phyloP scores from a whole-genome alignment of 148 eudicot species.

The Fallopia convolvulus region DNA sequence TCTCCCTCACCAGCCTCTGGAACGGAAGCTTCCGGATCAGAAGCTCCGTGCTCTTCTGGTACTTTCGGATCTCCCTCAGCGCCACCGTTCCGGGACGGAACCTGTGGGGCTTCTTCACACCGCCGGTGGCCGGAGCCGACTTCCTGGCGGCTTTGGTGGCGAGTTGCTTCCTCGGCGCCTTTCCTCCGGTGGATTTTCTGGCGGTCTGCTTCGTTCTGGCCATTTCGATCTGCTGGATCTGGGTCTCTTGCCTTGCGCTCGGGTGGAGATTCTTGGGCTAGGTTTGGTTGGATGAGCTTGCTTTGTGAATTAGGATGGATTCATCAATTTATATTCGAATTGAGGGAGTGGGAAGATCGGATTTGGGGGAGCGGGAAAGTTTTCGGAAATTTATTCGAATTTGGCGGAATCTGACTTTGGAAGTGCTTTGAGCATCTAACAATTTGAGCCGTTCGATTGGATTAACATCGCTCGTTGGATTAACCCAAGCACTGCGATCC shows the following conservation, averaged over 20 bases:
- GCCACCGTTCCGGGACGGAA: background rate
- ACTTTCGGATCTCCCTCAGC: background rate
- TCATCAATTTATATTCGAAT: background rate
- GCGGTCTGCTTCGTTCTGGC: background rate
- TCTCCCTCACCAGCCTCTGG: slow-evolving; percentile 7
- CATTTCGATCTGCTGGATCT: background rate
- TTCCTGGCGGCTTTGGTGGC: background rate
- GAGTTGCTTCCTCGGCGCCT: background rate
- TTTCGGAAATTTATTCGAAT: background rate
- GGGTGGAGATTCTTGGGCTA: background rate
- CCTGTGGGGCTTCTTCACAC: background rate
- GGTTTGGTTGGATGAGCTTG: background rate
- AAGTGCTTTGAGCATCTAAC: background rate
- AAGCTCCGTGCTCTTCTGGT: slow-evolving; percentile 1
- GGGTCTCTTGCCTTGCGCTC: background rate
- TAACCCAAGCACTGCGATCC: background rate
- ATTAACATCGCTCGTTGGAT: background rate
- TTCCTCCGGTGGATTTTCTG: background rate
- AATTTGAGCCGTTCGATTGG: background rate
- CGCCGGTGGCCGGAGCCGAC: background rate
- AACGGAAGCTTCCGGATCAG: background rate
- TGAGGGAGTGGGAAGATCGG: no score
- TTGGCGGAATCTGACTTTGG: background rate
- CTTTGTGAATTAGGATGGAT: no score
- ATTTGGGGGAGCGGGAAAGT: background rate